Percentiles rank a stretch among this genome's conserved stretches.
Conservation (phyloP, 1,284 basidiomycete genomes). For the Retiboletus flavoniger region DNA sequence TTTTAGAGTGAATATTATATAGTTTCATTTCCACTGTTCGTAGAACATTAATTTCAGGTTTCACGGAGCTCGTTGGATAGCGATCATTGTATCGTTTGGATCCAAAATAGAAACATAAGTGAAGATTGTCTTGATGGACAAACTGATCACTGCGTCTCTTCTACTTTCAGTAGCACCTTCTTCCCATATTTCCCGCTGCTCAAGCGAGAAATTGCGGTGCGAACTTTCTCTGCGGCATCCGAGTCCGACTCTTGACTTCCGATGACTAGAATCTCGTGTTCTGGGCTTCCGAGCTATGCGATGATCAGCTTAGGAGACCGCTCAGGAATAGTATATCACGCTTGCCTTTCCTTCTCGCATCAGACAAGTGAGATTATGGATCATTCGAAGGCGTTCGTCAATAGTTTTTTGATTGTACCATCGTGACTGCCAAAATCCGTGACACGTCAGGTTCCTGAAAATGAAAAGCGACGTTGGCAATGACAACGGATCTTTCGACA, state of each 20-base stretch:
- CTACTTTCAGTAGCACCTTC: slow-evolving; percentile 67
- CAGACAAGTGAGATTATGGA: slow-evolving; percentile 50
- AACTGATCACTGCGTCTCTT: slow-evolving; percentile 27
- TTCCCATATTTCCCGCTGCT: slow-evolving; percentile 60
- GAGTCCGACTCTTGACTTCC: slow-evolving; percentile 48
- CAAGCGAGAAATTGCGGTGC: slow-evolving; percentile 48
- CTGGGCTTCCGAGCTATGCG: slow-evolving; percentile 60
- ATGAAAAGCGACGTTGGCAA: slow-evolving; percentile 81
- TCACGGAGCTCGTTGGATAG: background rate
- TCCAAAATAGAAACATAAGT: background rate
- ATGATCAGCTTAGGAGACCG: slow-evolving; percentile 2
- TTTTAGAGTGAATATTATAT: background rate
- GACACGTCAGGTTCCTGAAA: slow-evolving; percentile 72
- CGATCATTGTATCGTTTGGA: background rate
- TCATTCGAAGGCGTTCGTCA: slow-evolving; percentile 45
- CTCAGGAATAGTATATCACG: background rate
- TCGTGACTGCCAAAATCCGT: slow-evolving; percentile 75
- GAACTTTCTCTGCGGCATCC: slow-evolving; percentile 49
- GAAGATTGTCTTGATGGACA: background rate
- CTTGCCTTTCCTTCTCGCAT: slow-evolving; percentile 57
- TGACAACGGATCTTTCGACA: slow-evolving; percentile 79
- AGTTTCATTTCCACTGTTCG: background rate
- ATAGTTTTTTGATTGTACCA: slow-evolving; percentile 60
- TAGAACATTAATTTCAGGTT: background rate
- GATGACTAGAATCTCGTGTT: slow-evolving; percentile 64